Evolutionary conservation across 75 land plant species (phyloP), one percentile per base, ranked within the genome.

Genomic region (Picea sitchensis): DNA sequence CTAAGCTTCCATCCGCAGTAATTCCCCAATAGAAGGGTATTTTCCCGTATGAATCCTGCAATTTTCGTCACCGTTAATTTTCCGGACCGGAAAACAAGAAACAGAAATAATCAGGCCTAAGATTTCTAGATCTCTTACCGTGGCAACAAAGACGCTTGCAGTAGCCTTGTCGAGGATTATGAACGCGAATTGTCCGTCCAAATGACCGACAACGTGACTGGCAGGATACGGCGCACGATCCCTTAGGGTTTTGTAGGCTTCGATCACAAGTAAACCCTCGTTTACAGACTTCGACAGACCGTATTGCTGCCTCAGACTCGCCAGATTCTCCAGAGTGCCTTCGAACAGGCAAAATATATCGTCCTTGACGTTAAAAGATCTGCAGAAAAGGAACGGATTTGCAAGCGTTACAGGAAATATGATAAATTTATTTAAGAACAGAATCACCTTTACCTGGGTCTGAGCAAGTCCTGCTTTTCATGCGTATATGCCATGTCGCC

Each of bases 311-410:
- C 89, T 88, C 76, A 96, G 85, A 38, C 88, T 88, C 14, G 97
- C 86, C 73, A 96, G 75, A 82, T 96, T 96, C 85, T 92, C 91
- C 51, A 96, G 81, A 7, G 78, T 83, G 23, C 99, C 99, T 73
- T 92, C 93, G 61, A 96, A 96, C 78, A 96, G 79, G 81, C 99
- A 94, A 87, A 89, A 94, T 57, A 96, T 91, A 78, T 96, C 95
- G 74, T 96, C 99, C 84, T 91, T 85, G 0, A 82, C 94, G 0
- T 89, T 94, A 77, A 96, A 96, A 59, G 80, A 83, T 74, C 96
- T 94, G 93, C n/a, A n/a, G n/a, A n/a, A n/a, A n/a, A n/a, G n/a
- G n/a, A n/a, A n/a, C n/a, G n/a, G n/a, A n/a, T n/a, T n/a, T n/a
- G n/a, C n/a, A n/a, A n/a, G n/a, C n/a, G n/a, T n/a, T n/a, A n/a